These are phyloP conservation scores for Termitomyces sp. DNA, from an alignment of 768 basidiomycete genomes.

Conservation along the genomic window DNA sequence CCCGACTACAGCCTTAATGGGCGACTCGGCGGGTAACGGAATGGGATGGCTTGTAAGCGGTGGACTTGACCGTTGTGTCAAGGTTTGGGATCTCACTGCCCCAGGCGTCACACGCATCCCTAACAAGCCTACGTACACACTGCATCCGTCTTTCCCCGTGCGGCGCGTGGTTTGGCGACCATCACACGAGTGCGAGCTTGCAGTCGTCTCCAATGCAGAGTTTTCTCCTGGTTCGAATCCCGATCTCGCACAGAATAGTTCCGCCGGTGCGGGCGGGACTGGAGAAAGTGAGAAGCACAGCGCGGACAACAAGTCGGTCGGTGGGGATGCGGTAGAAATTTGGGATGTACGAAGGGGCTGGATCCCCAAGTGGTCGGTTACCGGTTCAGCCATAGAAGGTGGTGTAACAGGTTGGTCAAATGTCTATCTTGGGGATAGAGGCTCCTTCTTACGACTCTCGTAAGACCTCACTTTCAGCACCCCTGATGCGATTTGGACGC, in stretches of 20 bases:
- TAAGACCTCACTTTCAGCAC: conserved; percentile 70
- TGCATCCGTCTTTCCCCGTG: conserved; percentile 75
- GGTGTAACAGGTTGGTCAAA: conserved; percentile 63
- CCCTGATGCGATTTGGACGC: conserved; percentile 70
- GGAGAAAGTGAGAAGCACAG: conserved; percentile 11
- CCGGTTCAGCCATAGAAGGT: conserved; percentile 63
- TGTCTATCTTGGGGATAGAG: neutral
- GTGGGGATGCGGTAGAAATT: conserved; percentile 70
- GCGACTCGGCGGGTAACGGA: conserved; percentile 31
- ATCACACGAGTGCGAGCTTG: conserved; percentile 71
- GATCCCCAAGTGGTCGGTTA: conserved; percentile 81
- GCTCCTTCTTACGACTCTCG: neutral
- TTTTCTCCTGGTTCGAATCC: conserved; percentile 30
- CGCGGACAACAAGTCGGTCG: conserved; percentile 13
- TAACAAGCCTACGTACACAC: conserved; percentile 63
- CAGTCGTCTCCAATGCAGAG: conserved; percentile 66
- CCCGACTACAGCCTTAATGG: conserved; percentile 5
- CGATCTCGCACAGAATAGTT: conserved; percentile 20
- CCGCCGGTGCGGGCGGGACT: neutral
- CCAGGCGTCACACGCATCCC: conserved; percentile 50
- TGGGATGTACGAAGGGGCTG: conserved; percentile 85
- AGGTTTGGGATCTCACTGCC: conserved; percentile 75
- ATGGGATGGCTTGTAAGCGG: conserved; percentile 80
- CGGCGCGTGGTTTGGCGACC: conserved; percentile 78
- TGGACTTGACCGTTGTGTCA: conserved; percentile 76